phyloP scores from a whole-genome alignment of 1,284 basidiomycete species.

The Irpex sp. region DNA sequence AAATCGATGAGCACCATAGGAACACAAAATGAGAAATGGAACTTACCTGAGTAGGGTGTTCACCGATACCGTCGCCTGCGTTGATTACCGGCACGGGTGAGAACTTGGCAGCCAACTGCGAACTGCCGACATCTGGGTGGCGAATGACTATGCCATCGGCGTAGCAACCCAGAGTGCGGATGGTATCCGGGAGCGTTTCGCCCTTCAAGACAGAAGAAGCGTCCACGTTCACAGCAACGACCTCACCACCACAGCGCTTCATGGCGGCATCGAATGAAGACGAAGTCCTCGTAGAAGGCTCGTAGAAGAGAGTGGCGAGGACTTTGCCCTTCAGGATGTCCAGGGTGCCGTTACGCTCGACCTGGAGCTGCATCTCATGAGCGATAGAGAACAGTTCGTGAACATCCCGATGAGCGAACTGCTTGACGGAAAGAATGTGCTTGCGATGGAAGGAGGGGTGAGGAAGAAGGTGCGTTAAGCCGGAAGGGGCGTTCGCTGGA shows the following conservation, averaged over 20 bases:
- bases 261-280: slow-evolving; percentile 99
- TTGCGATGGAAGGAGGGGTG: slow-evolving; percentile 80
- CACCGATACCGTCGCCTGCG: slow-evolving; percentile 95
- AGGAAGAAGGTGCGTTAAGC: slow-evolving; percentile 42
- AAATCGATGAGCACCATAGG: neutral
- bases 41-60: slow-evolving; percentile 92
- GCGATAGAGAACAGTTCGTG: slow-evolving; percentile 95
- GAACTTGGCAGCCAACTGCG: slow-evolving; percentile 89
- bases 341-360: slow-evolving; percentile 87
- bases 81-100: slow-evolving; percentile 96
- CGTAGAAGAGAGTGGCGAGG: slow-evolving; percentile 96
- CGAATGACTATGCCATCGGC: slow-evolving; percentile 91
- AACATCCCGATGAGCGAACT: slow-evolving; percentile 88
- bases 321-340: slow-evolving; percentile 92
- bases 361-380: slow-evolving; percentile 94
- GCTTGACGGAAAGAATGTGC: slow-evolving; percentile 94
- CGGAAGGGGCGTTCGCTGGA: slow-evolving; percentile 36
- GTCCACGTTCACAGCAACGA: slow-evolving; percentile 81
- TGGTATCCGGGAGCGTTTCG: slow-evolving; percentile 91
- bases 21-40: neutral
- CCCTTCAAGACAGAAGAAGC: slow-evolving; percentile 92
- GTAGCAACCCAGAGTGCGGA: slow-evolving; percentile 95
- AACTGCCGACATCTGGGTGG: slow-evolving; percentile 91
- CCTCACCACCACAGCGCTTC: slow-evolving; percentile 96
- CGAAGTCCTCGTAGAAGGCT: slow-evolving; percentile 95